phyloP scores from a whole-genome alignment of 1,284 basidiomycete species.

The Ganoderma multipileum region DNA sequence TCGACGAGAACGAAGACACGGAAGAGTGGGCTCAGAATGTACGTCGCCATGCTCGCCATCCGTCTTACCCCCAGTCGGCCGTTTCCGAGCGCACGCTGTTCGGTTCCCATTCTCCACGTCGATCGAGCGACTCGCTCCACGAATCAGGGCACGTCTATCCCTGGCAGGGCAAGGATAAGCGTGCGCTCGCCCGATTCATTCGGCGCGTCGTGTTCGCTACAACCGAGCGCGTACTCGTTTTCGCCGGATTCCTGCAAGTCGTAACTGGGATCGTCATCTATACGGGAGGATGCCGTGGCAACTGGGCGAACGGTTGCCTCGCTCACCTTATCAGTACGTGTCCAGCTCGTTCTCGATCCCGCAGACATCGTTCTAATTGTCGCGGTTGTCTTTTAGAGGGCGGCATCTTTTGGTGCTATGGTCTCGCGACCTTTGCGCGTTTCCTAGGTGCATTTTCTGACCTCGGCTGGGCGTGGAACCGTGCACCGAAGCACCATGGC shows the following conservation, averaged over 20 bases:
- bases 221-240: constrained; percentile 67
- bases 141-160: constrained; percentile 39
- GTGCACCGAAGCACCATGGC: constrained; percentile 52
- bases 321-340: constrained; percentile 92
- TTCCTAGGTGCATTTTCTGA: constrained; percentile 92
- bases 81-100: constrained; percentile 64
- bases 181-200: constrained; percentile 46
- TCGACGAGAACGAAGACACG: constrained; percentile 49
- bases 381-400: constrained; percentile 62
- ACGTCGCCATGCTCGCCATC: constrained; percentile 41
- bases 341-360: constrained; percentile 8
- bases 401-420: constrained; percentile 91
- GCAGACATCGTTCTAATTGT: not conserved
- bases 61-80: constrained; percentile 45
- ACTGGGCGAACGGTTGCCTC: constrained; percentile 82
- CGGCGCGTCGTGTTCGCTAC: constrained; percentile 55
- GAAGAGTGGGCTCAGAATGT: constrained; percentile 46
- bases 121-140: constrained; percentile 75
- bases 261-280: constrained; percentile 80
- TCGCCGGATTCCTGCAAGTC: constrained; percentile 71
- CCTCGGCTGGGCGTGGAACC: constrained; percentile 96
- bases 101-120: constrained; percentile 50
- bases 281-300: constrained; percentile 82
- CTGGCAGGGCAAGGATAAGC: constrained; percentile 29
- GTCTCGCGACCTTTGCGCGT: constrained; percentile 87